phyloP scores from a whole-genome alignment of 768 basidiomycete species.

The Saitozyma podzolica region DNA sequence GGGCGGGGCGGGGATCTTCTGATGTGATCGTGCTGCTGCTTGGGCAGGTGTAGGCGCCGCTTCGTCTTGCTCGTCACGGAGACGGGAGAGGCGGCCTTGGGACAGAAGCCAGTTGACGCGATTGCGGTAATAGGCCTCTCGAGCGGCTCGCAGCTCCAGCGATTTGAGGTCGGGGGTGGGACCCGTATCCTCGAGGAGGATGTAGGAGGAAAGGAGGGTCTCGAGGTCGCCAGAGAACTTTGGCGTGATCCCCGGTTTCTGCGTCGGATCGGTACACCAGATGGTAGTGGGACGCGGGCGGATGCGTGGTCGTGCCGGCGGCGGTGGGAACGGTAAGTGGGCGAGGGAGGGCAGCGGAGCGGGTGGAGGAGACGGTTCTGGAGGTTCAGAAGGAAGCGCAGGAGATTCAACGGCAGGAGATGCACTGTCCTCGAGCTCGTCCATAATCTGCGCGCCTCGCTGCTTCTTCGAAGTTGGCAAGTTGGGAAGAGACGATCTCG shows the following conservation, averaged over 20 bases:
- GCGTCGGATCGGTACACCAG: conserved; percentile 63
- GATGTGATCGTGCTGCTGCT: neutral
- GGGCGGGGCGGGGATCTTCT: conserved; percentile 10
- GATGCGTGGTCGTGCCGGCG: conserved; percentile 67
- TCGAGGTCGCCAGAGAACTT: conserved; percentile 61
- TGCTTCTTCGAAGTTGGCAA: conserved; percentile 20
- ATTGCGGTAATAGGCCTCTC: conserved; percentile 58
- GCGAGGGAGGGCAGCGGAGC: conserved; percentile 37
- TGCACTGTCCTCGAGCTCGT: no score
- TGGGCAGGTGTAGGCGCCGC: neutral
- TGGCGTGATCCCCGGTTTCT: conserved; percentile 58
- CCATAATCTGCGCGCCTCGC: neutral
- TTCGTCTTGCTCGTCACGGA: conserved; percentile 49
- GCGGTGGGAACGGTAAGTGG: conserved; percentile 46
- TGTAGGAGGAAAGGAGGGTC: conserved; percentile 66
- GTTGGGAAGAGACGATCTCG: conserved; percentile 20
- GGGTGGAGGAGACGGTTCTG: neutral
- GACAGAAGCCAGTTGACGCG: conserved; percentile 56
- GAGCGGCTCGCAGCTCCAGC: conserved; percentile 53
- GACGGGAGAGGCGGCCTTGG: conserved; percentile 58
- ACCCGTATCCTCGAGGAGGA: conserved; percentile 58
- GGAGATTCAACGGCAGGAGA: no score
- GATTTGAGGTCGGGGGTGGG: conserved; percentile 57
- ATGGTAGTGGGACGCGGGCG: conserved; percentile 64
- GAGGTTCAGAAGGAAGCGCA: no score